Base-by-base conservation (phyloP, 331 rosid species). In the Prunus yedoensis region DNA sequence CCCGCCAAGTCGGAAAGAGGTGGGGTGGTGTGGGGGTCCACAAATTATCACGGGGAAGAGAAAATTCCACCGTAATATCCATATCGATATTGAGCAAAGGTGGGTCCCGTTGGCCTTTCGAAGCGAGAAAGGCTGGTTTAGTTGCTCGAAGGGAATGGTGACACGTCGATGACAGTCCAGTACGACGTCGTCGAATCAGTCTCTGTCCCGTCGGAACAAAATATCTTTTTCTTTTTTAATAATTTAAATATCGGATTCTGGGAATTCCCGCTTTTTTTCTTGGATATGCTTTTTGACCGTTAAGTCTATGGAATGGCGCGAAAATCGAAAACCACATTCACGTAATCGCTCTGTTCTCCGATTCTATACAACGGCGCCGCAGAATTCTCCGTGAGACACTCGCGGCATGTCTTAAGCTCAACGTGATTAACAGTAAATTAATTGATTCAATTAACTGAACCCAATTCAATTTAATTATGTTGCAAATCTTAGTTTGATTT, bases 311-410 rank as follows among this genome's bases (percentile, higher is more conserved):
- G 0, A 3, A 20, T 62, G 88, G 87, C 87, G 86, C 72, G 32
- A 76, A 82, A 73, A 82, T 78, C 77, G 82, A 85, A 85, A 77
- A 1, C 14, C 27, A 20, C 32, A 28, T 54, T 51, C 66, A 18
- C 30, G 41, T 21, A 47, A 43, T 73, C 62, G 32, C 50, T 76
- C 67, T 10, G 61, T 12, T 25, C 21, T 21, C 21, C 21, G 53
- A 52, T 80, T 74, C 25, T 3, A 41, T 67, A 61, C 82, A 66
- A 59, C 84, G 85, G 87, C 90, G 88, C 87, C 88, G 89, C 86
- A 82, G 43, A 56, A 73, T 28, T 56, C 87, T 80, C 84, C 72
- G 79, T 27, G 70, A 76, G 82, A 76, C 82, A 80, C 62, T 68
- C 71, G 12, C 13, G 32, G 68, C 84, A 73, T 84, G 87, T 69